Evolutionary conservation across 176 grass and related monocot genomes (phyloP).

Genomic region (Oryza meridionalis): DNA sequence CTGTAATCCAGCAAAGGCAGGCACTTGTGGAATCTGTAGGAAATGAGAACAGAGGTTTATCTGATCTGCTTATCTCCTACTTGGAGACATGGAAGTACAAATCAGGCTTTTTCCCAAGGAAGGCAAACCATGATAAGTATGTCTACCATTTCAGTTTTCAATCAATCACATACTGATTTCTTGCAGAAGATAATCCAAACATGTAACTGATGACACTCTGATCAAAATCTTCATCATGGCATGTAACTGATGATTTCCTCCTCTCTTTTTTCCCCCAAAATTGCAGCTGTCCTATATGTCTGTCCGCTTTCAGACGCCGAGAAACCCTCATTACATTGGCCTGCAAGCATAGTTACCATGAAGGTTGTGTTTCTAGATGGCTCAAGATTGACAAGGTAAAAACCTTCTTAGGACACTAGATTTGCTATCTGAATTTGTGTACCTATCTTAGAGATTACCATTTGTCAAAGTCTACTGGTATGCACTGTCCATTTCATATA

Average conservation of each 20-base stretch:
- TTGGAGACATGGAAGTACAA: slow-evolving; percentile 62
- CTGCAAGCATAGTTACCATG: slow-evolving; percentile 79
- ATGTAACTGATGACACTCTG: background rate
- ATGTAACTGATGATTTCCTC: background rate
- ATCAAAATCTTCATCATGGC: background rate
- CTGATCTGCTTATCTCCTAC: slow-evolving; percentile 70
- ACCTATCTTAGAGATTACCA: background rate
- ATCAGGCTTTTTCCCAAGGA: slow-evolving; percentile 71
- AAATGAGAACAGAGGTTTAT: slow-evolving; percentile 67
- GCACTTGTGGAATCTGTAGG: slow-evolving; percentile 69
- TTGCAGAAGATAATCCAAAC: background rate
- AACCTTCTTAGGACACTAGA: background rate
- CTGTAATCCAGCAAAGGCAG: slow-evolving; percentile 59
- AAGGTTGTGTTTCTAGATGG: slow-evolving; percentile 60
- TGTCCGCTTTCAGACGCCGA: slow-evolving; percentile 53
- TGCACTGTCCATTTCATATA: background rate
- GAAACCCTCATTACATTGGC: slow-evolving; percentile 73
- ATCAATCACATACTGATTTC: background rate
- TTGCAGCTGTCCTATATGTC: slow-evolving; percentile 82
- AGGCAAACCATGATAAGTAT: slow-evolving; percentile 61
- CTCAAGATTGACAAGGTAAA: slow-evolving; percentile 84
- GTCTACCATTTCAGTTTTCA: slow-evolving; percentile 37
- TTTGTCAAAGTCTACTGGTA: background rate
- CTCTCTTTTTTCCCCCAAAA: slow-evolving; percentile 5
- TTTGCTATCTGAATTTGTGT: background rate